phyloP scores from a whole-genome alignment of 345 rosid species.

The Ceriops decandra region DNA sequence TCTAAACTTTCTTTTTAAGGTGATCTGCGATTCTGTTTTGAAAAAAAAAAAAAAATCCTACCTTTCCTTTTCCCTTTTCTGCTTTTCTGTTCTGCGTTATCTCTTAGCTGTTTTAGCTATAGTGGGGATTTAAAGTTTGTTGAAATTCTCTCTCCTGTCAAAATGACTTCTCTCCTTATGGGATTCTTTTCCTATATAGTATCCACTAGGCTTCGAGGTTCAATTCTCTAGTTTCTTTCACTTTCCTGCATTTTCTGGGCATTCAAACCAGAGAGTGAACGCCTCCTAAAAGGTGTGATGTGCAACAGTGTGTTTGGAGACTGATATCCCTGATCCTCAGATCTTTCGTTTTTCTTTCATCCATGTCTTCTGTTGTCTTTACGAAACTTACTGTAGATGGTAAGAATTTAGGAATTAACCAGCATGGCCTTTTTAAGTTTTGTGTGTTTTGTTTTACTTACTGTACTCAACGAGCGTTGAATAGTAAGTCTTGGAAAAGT shows the following conservation, averaged over 20 bases:
- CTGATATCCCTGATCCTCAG: background rate
- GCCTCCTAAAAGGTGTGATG: background rate
- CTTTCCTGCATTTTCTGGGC: slow-evolving; percentile 4
- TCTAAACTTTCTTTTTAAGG: background rate
- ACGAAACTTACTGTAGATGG: slow-evolving; percentile 19
- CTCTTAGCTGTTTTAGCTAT: slow-evolving; percentile 26
- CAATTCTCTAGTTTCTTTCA: background rate
- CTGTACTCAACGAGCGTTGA: background rate
- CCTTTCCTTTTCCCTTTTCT: slow-evolving; percentile 43
- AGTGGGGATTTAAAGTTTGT: slow-evolving; percentile 35
- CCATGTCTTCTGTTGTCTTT: slow-evolving; percentile 14
- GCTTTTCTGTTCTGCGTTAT: slow-evolving; percentile 40
- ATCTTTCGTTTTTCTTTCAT: slow-evolving; percentile 15
- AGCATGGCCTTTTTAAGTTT: slow-evolving; percentile 3
- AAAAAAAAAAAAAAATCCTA: slow-evolving; percentile 31
- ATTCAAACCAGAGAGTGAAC: background rate
- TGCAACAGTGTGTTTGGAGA: background rate
- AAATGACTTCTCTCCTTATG: slow-evolving; percentile 10
- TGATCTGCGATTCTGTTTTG: slow-evolving; percentile 32
- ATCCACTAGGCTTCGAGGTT: background rate
- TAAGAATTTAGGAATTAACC: slow-evolving; percentile 16
- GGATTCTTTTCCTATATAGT: background rate
- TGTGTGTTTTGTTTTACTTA: background rate
- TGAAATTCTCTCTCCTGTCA: slow-evolving; percentile 10
- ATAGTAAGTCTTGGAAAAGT: background rate